Base-by-base conservation (phyloP, 75 land plant species). In the Picea sitchensis region DNA sequence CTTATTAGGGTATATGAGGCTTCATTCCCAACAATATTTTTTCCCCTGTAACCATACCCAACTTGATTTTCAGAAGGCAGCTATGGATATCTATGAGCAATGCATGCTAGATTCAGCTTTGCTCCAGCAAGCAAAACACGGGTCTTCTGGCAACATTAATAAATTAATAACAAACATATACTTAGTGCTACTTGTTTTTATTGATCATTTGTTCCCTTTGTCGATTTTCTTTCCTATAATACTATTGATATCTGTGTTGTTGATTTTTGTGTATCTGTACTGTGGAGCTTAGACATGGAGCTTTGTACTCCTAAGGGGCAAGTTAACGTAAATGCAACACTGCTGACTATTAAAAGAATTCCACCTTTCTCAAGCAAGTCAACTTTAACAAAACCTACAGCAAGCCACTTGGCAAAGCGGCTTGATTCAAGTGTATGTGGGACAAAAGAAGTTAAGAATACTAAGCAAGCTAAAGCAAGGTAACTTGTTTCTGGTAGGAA, bases 381-480 rank as follows among this genome's bases (percentile, higher is more conserved):
- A 67, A 91, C 86, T 51, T 79, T 89, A 38, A 87, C 90, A 87
- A 91, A 86, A 63, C 91, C 93, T 54, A 91, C 93, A 63, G 91
- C 89, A 65, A 89, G 93, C 76, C 83, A 85, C 18, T 76, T 91
- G 80, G 93, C 93, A 44, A 91, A 91, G 73, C 84, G 83, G n/a
- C 58, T 30, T 15, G 77, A 51, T 51, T 58, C 61, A 3, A 58
- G 58, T 58, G 17, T 32, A 76, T 85, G 82, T 82, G 75, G 61
- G 59, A 4, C 15, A 51, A 65, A 54, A 76, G 87, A 78, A 44
- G 2, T 74, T 34, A 61, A 83, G 61, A 60, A 20, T 76, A 79
- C 54, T 15, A 76, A 59, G 58, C 21, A 56, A 36, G 13, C 47
- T 17, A 18, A 60, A 21, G 26, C 57, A 80, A 82, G 82, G 86